These are phyloP conservation scores for Trichoderma parareesei DNA, from an alignment of 495 filamentous ascomycete genomes.

Conservation along the genomic window DNA sequence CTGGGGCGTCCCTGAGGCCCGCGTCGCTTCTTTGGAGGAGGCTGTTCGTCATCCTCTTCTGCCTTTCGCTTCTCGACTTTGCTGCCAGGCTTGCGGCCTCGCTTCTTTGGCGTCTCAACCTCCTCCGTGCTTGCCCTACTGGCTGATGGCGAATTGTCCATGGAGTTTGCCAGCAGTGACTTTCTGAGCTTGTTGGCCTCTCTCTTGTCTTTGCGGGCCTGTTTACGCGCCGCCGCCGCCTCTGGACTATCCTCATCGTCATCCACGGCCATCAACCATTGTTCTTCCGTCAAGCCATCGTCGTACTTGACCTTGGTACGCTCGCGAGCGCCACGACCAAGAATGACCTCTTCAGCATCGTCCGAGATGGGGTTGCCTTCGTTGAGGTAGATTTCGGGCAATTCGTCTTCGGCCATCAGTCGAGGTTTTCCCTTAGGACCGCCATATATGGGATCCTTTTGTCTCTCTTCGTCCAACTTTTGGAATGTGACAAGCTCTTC, in stretches of 20 bases:
- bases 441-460: slow-evolving; percentile 58
- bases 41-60: slow-evolving; percentile 70
- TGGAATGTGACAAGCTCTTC: slow-evolving; percentile 63
- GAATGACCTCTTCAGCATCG: slow-evolving; percentile 61
- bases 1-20: slow-evolving; percentile 52
- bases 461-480: slow-evolving; percentile 68
- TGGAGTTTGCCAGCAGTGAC: slow-evolving; percentile 31
- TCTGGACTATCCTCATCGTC: slow-evolving; percentile 92
- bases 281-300: slow-evolving; percentile 95
- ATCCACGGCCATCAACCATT: slow-evolving; percentile 90
- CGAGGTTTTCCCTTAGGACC: slow-evolving; percentile 59
- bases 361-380: slow-evolving; percentile 79
- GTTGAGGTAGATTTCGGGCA: slow-evolving; percentile 86
- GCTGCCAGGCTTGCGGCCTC: slow-evolving; percentile 67
- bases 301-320: slow-evolving; percentile 90
- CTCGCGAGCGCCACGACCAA: slow-evolving; percentile 88
- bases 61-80: slow-evolving; percentile 78
- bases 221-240: slow-evolving; percentile 82
- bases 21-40: slow-evolving; percentile 69
- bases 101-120: slow-evolving; percentile 55
- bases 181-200: slow-evolving; percentile 63
- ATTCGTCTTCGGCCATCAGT: slow-evolving; percentile 77
- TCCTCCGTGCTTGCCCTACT: slow-evolving; percentile 74
- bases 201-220: slow-evolving; percentile 74
- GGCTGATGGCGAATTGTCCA: slow-evolving; percentile 66